These are phyloP conservation scores for Neurospora cerealis DNA, from an alignment of 495 filamentous ascomycete species.

Conservation along the genomic window DNA sequence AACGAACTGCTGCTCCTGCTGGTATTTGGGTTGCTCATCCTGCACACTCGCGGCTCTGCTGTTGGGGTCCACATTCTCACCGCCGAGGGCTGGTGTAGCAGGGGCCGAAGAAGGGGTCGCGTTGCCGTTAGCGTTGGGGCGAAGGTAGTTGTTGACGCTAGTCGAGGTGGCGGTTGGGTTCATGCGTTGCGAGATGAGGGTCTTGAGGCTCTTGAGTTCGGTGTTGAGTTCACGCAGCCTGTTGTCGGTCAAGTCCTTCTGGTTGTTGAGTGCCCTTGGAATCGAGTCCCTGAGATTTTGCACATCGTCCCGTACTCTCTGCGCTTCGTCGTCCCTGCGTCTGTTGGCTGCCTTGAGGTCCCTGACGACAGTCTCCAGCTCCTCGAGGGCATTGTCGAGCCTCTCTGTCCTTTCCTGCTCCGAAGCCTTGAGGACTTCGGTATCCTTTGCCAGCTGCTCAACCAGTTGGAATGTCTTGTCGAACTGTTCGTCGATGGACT, in stretches of 20 bases:
- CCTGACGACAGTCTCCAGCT: slow-evolving; percentile 71
- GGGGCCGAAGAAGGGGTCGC: slow-evolving; percentile 15
- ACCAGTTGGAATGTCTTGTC: slow-evolving; percentile 82
- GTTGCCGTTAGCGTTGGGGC: slow-evolving; percentile 25
- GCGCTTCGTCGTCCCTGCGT: slow-evolving; percentile 74
- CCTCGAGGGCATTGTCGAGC: slow-evolving; percentile 69
- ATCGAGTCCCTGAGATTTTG: slow-evolving; percentile 71
- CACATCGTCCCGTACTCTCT: slow-evolving; percentile 79
- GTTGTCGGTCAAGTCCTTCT: slow-evolving; percentile 73
- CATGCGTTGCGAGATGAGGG: slow-evolving; percentile 72
- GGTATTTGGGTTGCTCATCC: slow-evolving; percentile 28
- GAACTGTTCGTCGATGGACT: slow-evolving; percentile 83
- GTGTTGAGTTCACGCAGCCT: slow-evolving; percentile 73
- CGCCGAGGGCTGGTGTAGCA: slow-evolving; percentile 21
- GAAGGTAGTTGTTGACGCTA: slow-evolving; percentile 24
- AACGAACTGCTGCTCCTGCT: slow-evolving; percentile 15
- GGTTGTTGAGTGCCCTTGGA: slow-evolving; percentile 76
- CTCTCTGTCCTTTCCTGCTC: slow-evolving; percentile 78
- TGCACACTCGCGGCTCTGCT: slow-evolving; percentile 20
- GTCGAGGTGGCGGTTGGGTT: slow-evolving; percentile 36
- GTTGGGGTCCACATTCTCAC: slow-evolving; percentile 10
- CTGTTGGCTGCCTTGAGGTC: slow-evolving; percentile 71
- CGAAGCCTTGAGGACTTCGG: slow-evolving; percentile 70
- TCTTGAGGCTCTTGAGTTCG: slow-evolving; percentile 89
- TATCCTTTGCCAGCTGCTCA: slow-evolving; percentile 86